phyloP scores from a whole-genome alignment of 129 eudicot genomes.

The Pulicaria dysenterica region DNA sequence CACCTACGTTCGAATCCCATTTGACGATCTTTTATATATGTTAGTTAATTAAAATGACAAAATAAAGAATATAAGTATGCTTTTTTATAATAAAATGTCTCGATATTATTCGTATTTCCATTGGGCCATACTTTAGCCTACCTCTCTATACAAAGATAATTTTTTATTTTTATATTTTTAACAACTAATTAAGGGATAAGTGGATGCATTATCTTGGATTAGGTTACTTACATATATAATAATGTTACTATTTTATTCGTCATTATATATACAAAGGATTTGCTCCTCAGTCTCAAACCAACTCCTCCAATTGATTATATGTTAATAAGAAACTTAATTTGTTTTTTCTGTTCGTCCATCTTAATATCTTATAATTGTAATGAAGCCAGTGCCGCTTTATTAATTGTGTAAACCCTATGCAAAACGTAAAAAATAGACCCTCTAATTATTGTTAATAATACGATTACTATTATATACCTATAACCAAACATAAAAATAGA shows the following conservation, averaged over 20 bases:
- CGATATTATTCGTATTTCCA: not conserved
- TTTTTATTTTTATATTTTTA: not conserved
- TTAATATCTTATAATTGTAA: no score
- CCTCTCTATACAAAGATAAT: constrained; percentile 8
- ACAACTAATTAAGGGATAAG: constrained; percentile 2
- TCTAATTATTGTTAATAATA: no score
- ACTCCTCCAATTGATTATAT: constrained; percentile 34
- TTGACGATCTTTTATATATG: not conserved
- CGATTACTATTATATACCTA: no score
- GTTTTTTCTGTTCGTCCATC: not conserved
- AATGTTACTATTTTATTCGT: constrained; percentile 18
- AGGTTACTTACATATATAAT: constrained; percentile 40
- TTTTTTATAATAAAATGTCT: constrained; percentile 1
- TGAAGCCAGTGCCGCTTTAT: no score
- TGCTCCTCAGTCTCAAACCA: constrained; percentile 27
- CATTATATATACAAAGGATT: constrained; percentile 15
- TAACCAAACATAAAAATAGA: no score
- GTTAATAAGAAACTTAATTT: not conserved
- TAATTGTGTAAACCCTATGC: no score
- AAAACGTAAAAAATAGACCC: no score
- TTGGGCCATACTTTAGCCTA: constrained; percentile 27
- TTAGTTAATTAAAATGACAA: constrained; percentile 16
- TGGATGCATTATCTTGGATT: constrained; percentile 34
- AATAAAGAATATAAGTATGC: constrained; percentile 29
- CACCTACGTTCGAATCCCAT: no score